These are phyloP conservation scores for Coffea humblotiana DNA, from an alignment of 305 asterid species.

Conservation along the genomic window DNA sequence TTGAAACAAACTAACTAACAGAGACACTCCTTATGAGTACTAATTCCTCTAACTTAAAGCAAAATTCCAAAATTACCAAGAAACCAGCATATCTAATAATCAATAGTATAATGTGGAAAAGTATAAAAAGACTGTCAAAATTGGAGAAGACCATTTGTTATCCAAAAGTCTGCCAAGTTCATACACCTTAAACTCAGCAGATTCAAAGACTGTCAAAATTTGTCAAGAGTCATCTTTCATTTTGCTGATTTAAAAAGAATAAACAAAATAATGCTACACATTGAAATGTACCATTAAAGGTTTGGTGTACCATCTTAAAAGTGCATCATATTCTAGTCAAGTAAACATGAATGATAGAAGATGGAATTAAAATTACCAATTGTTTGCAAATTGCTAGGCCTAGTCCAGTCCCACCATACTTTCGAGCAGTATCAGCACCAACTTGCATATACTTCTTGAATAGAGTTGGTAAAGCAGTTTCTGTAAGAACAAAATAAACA, in stretches of 20 bases:
- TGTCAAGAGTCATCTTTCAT: too few relatives aligned
- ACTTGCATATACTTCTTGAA: slow-evolving; percentile 97
- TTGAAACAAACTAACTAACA: too few relatives aligned
- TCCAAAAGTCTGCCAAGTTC: not conserved
- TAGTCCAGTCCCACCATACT: slow-evolving; percentile 96
- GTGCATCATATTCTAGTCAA: not conserved
- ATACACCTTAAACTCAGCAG: not conserved
- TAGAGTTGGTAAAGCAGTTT: slow-evolving; percentile 65
- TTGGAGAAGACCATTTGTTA: not conserved
- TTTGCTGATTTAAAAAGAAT: not conserved
- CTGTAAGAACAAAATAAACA: slow-evolving; percentile 36
- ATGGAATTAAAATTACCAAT: slow-evolving; percentile 46
- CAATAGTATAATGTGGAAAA: not conserved
- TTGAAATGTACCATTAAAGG: not conserved
- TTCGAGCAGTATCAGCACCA: slow-evolving; percentile 88
- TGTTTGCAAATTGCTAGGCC: slow-evolving; percentile 95
- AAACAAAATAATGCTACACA: not conserved
- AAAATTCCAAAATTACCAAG: too few relatives aligned
- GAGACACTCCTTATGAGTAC: too few relatives aligned
- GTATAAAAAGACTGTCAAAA: not conserved
- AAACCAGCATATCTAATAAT: not conserved
- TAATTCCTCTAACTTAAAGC: too few relatives aligned
- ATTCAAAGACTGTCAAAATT: not conserved
- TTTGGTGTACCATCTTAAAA: not conserved
- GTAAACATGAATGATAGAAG: not conserved